Conservation (phyloP, 2,329 filamentous ascomycete genomes). For the Lasiodiplodia citricola region DNA sequence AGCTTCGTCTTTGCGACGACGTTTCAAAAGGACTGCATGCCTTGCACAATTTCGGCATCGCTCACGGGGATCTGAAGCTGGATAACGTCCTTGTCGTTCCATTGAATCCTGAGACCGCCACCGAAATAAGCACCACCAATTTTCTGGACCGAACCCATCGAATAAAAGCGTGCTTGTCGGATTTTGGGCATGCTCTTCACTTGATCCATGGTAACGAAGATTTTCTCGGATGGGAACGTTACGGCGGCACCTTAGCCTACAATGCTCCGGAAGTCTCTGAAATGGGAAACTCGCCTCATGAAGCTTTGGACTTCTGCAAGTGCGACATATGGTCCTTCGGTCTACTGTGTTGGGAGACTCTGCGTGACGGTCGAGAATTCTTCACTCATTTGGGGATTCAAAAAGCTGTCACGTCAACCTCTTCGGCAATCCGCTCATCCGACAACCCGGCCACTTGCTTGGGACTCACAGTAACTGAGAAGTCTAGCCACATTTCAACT, state of each 20-base stretch:
- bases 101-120: too few relatives aligned
- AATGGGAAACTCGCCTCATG: too few relatives aligned
- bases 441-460: too few relatives aligned
- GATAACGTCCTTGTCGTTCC: slow-evolving; percentile 27
- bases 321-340: slow-evolving; percentile 30
- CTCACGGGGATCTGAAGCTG: slow-evolving; percentile 30
- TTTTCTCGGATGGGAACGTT: neutral
- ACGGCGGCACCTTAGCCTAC: slow-evolving; percentile 26
- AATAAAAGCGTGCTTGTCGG: slow-evolving; percentile 19
- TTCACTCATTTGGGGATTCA: neutral
- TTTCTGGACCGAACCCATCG: neutral
- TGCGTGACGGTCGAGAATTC: neutral
- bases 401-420: neutral
- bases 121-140: neutral
- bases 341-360: slow-evolving; percentile 1
- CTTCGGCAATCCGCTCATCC: neutral
- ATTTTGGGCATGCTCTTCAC: slow-evolving; percentile 25
- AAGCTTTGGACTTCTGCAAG: slow-evolving; percentile 20
- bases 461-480: too few relatives aligned
- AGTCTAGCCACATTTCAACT: too few relatives aligned
- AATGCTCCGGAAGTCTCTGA: slow-evolving; percentile 23
- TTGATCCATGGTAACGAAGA: slow-evolving; percentile 13
- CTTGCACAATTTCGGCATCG: slow-evolving; percentile 26
- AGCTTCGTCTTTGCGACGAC: slow-evolving; percentile 17
- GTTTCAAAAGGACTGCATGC: slow-evolving; percentile 24